These are phyloP conservation scores for Cryptococcus neoformans DNA, from an alignment of 1,284 basidiomycete genomes.

Conservation along the genomic window DNA sequence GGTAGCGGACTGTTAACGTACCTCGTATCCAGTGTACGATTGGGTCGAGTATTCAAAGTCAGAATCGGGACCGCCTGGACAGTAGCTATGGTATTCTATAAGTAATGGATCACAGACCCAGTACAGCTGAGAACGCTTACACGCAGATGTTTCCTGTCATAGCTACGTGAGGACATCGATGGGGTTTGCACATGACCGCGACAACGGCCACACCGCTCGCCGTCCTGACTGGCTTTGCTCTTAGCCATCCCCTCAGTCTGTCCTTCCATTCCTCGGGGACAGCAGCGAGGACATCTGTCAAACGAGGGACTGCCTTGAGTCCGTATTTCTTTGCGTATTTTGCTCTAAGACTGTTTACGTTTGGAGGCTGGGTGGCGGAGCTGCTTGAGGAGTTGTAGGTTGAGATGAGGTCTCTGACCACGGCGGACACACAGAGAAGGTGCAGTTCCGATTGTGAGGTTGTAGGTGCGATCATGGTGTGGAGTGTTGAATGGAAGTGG, in stretches of 20 bases:
- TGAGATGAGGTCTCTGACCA: conserved; percentile 89
- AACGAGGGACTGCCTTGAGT: conserved; percentile 79
- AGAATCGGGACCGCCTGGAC: conserved; percentile 97
- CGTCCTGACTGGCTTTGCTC: conserved; percentile 94
- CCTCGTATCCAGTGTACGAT: conserved; percentile 92
- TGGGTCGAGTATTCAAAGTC: conserved; percentile 99
- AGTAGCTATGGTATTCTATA: conserved; percentile 64
- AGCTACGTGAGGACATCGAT: conserved; percentile 98
- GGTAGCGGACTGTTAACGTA: conserved; percentile 10
- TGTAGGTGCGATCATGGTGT: conserved; percentile 29
- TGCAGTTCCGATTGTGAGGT: conserved; percentile 79
- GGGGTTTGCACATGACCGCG: conserved; percentile 99
- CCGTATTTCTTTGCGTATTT: conserved; percentile 87
- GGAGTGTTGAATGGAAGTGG: background rate
- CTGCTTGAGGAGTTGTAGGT: conserved; percentile 32
- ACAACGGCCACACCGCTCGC: conserved; percentile 98
- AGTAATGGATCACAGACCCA: background rate
- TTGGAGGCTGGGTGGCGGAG: conserved; percentile 46
- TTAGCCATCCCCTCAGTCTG: conserved; percentile 81
- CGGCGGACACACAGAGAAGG: conserved; percentile 88
- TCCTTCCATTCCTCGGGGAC: conserved; percentile 98
- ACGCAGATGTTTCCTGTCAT: conserved; percentile 99
- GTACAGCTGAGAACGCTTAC: conserved; percentile 52
- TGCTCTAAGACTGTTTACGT: conserved; percentile 82
- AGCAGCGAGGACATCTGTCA: conserved; percentile 98